phyloP scores from a whole-genome alignment of 139 green algal species.

The Haematococcus lacustris region DNA sequence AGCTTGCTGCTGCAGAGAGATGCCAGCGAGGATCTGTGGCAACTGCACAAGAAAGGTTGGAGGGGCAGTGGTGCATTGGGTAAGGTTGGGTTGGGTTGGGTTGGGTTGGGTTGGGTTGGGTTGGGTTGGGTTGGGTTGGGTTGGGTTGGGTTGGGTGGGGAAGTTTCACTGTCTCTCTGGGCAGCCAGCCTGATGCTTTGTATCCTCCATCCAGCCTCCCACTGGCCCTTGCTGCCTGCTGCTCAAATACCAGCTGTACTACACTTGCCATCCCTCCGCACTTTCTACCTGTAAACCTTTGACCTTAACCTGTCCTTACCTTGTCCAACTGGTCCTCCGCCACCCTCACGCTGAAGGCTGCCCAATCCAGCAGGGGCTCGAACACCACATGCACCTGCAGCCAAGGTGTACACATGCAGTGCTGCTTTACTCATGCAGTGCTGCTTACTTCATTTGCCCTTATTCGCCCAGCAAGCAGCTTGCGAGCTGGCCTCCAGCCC shows the following conservation, averaged over 20 bases:
- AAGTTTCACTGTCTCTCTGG: no score
- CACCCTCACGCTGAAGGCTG: constrained; percentile 22
- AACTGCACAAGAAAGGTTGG: constrained; percentile 9
- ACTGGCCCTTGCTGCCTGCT: no score
- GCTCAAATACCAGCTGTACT: no score
- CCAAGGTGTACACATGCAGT: neutral
- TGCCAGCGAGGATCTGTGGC: constrained; percentile 34
- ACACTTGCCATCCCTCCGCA: no score
- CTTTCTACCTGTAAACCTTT: no score
- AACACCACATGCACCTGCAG: constrained; percentile 21
- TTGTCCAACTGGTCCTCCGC: constrained; percentile 8
- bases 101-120: no score
- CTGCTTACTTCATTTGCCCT: neutral
- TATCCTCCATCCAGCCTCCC: no score
- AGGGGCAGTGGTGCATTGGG: neutral
- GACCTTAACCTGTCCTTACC: neutral
- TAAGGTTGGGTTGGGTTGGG: no score
- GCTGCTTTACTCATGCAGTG: neutral
- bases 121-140: no score
- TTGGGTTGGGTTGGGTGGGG: no score
- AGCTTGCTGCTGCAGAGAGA: constrained; percentile 16
- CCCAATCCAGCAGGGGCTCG: constrained; percentile 24
- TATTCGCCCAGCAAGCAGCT: neutral
- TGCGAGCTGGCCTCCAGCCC: neutral
- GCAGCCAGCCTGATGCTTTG: no score